Evolutionary conservation across 495 filamentous ascomycete species (phyloP), one percentile per base, ranked within the genome.

Genomic region (Pyrenula massariospora): DNA sequence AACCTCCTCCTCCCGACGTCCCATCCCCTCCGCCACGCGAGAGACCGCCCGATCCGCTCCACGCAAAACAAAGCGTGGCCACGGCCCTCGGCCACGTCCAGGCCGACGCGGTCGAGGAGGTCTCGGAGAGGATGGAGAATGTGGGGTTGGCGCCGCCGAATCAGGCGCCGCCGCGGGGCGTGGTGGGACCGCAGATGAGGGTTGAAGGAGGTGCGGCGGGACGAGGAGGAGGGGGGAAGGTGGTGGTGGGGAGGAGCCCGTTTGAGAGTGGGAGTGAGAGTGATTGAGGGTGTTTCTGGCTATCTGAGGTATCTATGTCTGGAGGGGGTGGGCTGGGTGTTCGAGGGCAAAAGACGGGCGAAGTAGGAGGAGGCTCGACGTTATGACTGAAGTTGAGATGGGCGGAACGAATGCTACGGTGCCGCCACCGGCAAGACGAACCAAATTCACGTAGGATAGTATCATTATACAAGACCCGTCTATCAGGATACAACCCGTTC

Each of bases 1-100:
- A 56, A 62, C 25, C 59, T 62, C 54, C 25, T 63, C 49, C 65
- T 58, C 21, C 49, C 49, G 22, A 51, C 57, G 62, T 47, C 56
- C 60, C 48, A 22, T 54, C 66, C 21, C 55, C 58, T 8, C 49
- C 60, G 20, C 42, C 61, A 22, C 47, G 52, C 12, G 53, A 59
- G 52, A 52, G 21, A 60, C 57, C 2, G 49, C 59, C 2, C 19
- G 55, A 23, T 19, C 59, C 24, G 8, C 20, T 24, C 8, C 22
- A 20, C 50, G 19, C 50, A 19, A 20, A 52, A 52, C 8, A 20
- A 52, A 21, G 19, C n/a, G 50, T 52, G 8, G 8, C 50, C n/a
- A 24, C n/a, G 22, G 50, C 50, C 50, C 50, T 52, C n/a, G n/a
- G 22, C 50, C n/a, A 20, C 50, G 50, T 52, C 50, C 50, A 52